Conservation (phyloP, 495 filamentous ascomycete species). For the Stereocaulon alpinum region DNA sequence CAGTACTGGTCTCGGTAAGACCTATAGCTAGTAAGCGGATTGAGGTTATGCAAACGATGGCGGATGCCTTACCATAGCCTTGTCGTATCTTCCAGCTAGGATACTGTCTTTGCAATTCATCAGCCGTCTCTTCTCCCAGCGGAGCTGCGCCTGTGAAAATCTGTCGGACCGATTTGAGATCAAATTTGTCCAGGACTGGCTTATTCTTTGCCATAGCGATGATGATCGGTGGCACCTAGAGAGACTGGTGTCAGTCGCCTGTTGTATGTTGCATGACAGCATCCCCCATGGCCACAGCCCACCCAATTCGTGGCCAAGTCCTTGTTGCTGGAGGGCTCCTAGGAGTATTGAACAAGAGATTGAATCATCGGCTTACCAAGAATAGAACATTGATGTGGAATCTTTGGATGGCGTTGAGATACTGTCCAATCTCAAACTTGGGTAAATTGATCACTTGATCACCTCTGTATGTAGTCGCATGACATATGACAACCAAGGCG, state of each 20-base stretch:
- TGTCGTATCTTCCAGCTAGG: slow-evolving; percentile 61
- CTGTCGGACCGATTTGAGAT: slow-evolving; percentile 56
- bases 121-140: slow-evolving; percentile 65
- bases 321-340: too few relatives aligned
- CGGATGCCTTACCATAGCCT: slow-evolving; percentile 57
- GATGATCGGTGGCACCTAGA: slow-evolving; percentile 74
- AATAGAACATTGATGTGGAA: slow-evolving; percentile 63
- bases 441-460: slow-evolving; percentile 74
- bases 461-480: slow-evolving; percentile 59
- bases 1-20: slow-evolving; percentile 72
- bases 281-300: too few relatives aligned
- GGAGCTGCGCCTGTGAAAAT: slow-evolving; percentile 81
- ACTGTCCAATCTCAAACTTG: slow-evolving; percentile 64
- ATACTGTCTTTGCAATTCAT: slow-evolving; percentile 52
- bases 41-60: neutral
- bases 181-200: slow-evolving; percentile 53
- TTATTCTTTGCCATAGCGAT: slow-evolving; percentile 66
- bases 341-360: neutral
- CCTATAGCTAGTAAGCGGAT: slow-evolving; percentile 33
- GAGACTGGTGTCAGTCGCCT: neutral
- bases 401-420: slow-evolving; percentile 56
- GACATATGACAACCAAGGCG: slow-evolving; percentile 65
- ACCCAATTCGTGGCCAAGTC: too few relatives aligned
- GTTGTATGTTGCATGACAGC: too few relatives aligned
- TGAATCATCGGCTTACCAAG: slow-evolving; percentile 39